Conservation (phyloP, 495 filamentous ascomycete species). For the Clavariopsis aquatica region DNA sequence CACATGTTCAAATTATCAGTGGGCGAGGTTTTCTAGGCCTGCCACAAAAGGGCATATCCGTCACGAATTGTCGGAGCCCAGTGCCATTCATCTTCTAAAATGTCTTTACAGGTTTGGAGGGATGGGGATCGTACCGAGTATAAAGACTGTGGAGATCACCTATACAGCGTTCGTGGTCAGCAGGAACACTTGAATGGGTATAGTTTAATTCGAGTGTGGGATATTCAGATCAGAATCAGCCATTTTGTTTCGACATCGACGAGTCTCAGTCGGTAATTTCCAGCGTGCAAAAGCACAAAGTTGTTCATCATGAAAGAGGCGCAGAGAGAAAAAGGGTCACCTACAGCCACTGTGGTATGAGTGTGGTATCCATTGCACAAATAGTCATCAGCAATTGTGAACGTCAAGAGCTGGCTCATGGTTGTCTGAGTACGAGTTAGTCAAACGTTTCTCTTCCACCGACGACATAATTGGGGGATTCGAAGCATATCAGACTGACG, state of each 20-base stretch:
- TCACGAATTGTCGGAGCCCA: slow-evolving; percentile 95
- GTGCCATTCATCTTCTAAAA: slow-evolving; percentile 93
- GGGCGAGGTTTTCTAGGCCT: slow-evolving; percentile 99
- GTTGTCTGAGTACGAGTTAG: neutral
- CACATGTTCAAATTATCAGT: slow-evolving; percentile 58
- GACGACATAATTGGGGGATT: neutral
- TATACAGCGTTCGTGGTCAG: neutral
- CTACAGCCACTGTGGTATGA: neutral
- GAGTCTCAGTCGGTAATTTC: slow-evolving; percentile 99
- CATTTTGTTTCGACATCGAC: slow-evolving; percentile 80
- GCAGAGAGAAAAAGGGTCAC: neutral
- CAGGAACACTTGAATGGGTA: neutral
- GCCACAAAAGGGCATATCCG: slow-evolving; percentile 92
- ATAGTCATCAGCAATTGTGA: too few relatives aligned
- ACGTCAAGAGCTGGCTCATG: neutral
- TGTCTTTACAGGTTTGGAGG: slow-evolving; percentile 5
- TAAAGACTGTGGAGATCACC: neutral
- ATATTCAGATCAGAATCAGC: slow-evolving; percentile 78
- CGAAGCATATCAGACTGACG: slow-evolving; percentile 87
- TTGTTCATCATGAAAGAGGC: slow-evolving; percentile 70
- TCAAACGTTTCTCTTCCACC: neutral
- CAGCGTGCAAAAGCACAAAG: slow-evolving; percentile 84
- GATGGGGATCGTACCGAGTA: slow-evolving; percentile 17
- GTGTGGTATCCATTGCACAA: too few relatives aligned
- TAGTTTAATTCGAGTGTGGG: neutral